Evolutionary conservation across 1,284 basidiomycete species (phyloP).

Genomic region (Ustilago vetiveriae): DNA sequence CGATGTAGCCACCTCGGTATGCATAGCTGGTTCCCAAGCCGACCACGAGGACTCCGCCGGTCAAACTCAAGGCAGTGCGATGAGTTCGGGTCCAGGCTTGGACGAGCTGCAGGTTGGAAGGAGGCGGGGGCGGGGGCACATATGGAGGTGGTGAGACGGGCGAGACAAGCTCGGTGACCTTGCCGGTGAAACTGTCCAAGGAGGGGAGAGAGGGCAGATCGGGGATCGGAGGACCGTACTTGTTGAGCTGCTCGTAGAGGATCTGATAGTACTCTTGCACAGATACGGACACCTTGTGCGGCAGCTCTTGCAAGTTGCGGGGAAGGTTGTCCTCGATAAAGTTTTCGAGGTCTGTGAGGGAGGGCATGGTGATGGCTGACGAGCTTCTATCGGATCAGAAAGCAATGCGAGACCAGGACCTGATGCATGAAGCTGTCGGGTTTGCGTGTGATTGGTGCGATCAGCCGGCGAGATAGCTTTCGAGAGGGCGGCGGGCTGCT

Average conservation of each 20-base stretch:
- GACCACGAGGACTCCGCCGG: slow-evolving; percentile 33
- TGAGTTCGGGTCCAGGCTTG: slow-evolving; percentile 29
- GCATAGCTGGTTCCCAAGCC: slow-evolving; percentile 42
- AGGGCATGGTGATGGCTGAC: slow-evolving; percentile 38
- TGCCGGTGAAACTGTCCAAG: slow-evolving; percentile 33
- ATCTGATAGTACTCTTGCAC: slow-evolving; percentile 53
- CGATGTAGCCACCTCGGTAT: slow-evolving; percentile 30
- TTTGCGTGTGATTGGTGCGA: no score
- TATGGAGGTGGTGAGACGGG: slow-evolving; percentile 23
- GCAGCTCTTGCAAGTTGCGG: slow-evolving; percentile 54
- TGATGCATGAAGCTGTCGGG: background rate
- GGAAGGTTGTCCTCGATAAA: slow-evolving; percentile 57
- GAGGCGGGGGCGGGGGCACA: slow-evolving; percentile 48
- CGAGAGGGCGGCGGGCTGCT: no score
- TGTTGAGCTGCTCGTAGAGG: slow-evolving; percentile 54
- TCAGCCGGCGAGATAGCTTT: no score
- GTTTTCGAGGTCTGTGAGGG: slow-evolving; percentile 57
- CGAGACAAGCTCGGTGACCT: slow-evolving; percentile 33
- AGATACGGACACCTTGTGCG: slow-evolving; percentile 48
- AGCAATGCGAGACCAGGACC: background rate
- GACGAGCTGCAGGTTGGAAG: slow-evolving; percentile 18
- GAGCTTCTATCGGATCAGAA: background rate
- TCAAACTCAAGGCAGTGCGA: slow-evolving; percentile 17
- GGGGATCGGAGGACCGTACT: slow-evolving; percentile 49
- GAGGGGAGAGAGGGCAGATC: slow-evolving; percentile 44